Base-by-base conservation (phyloP, 257 asterid genomes). In the Jaltomata sinuosa region DNA sequence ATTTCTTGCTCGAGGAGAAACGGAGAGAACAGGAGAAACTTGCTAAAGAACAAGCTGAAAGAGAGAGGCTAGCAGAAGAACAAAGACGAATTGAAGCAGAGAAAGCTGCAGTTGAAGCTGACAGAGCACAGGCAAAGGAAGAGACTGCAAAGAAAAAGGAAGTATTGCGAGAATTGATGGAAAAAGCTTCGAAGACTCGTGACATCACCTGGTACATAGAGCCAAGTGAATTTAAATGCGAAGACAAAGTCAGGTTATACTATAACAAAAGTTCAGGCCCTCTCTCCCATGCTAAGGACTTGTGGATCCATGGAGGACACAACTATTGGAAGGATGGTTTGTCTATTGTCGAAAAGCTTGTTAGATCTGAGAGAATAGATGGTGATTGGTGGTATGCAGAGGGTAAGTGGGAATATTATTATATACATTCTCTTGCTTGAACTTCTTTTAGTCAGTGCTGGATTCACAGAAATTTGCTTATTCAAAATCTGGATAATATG, bases 221-320 rank as follows among this genome's bases (percentile, higher is more conserved):
- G 79, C 96, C 97, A 84, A 81, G 89, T 83, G 94, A 88, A 32
- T 90, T 91, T 87, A 89, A 86, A 88, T 90, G 95, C 42, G 91
- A 82, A 81, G 97, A 91, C 84, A 84, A 81, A 88, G 91, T 94
- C 79, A 90, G 88, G 86, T 85, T 97, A 85, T 94, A 91, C 88
- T 97, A 95, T 83, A 92, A 93, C 88, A 89, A 87, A 89, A 91
- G 87, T 86, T 90, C 97, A 38, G 97, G 99, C 68, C 95, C 97
- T 72, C 94, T 97, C 82, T 80, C 86, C 84, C 89, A 87, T 71
- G 91, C 92, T 72, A 87, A 88, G 85, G 94, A 90, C 52, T 22
- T 97, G 80, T 97, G 98, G 98, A 87, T 97, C 83, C 99, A 97
- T 90, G 99, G 98, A 69, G 99, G 98, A 79, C 88, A 92, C 82